Evolutionary conservation across 306 rosid genomes (phyloP).

Genomic region (Lathyrus sativus): DNA sequence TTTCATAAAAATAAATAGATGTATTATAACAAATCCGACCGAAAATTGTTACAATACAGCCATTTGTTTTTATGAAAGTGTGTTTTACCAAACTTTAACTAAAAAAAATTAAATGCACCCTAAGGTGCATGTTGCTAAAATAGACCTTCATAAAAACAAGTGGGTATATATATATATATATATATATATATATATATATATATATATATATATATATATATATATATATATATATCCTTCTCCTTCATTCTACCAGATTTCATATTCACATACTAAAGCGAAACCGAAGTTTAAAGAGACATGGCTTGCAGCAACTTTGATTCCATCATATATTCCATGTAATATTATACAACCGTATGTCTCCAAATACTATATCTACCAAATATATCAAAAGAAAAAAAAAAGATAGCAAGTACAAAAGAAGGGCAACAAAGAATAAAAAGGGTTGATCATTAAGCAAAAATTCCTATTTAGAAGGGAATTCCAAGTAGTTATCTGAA

Average conservation of each 20-base stretch:
- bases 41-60: no score
- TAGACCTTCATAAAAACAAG: no score
- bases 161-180: no score
- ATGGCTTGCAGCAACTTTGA: slow-evolving; percentile 7
- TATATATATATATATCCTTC: no score
- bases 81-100: no score
- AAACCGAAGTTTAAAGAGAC: slow-evolving; percentile 15
- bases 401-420: not conserved
- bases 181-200: no score
- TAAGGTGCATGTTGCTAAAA: no score
- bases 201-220: no score
- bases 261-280: slow-evolving; percentile 19
- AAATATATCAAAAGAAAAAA: slow-evolving; percentile 35
- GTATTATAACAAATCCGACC: no score
- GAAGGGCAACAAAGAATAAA: slow-evolving; percentile 28
- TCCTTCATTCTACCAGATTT: slow-evolving; percentile 18
- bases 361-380: slow-evolving; percentile 38
- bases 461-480: slow-evolving; percentile 57
- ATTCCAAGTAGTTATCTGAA: slow-evolving; percentile 36
- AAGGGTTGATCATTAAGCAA: slow-evolving; percentile 44
- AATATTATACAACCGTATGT: slow-evolving; percentile 53
- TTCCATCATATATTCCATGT: slow-evolving; percentile 39
- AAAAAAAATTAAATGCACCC: no score
- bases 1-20: no score
- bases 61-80: no score